Conservation (phyloP, 371 early-diverging fungal genomes). For the Apophysomyces elegans region DNA sequence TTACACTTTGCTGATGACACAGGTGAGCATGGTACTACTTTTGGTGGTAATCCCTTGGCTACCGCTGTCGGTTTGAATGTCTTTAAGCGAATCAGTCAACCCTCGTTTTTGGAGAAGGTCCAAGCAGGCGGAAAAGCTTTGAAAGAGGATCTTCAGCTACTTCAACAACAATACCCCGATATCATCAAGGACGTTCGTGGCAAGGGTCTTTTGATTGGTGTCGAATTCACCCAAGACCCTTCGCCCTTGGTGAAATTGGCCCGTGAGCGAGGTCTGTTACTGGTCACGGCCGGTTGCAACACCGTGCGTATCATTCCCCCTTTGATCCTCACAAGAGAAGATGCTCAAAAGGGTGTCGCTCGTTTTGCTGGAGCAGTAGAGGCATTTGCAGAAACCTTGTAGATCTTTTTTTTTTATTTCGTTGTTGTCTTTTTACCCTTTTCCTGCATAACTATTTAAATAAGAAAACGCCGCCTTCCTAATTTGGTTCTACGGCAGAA, state of each 20-base stretch:
- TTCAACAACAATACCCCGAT: slow-evolving; percentile 54
- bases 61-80: slow-evolving; percentile 76
- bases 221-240: slow-evolving; percentile 72
- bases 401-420: background rate
- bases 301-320: slow-evolving; percentile 92
- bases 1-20: background rate
- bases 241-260: slow-evolving; percentile 73
- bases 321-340: slow-evolving; percentile 69
- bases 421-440: background rate
- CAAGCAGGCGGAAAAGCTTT: slow-evolving; percentile 62
- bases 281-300: slow-evolving; percentile 89
- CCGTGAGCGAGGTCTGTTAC: slow-evolving; percentile 81
- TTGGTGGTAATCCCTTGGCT: slow-evolving; percentile 94
- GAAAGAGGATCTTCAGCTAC: slow-evolving; percentile 47
- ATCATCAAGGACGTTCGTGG: slow-evolving; percentile 83
- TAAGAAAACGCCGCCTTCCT: too few species aligned
- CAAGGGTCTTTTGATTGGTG: slow-evolving; percentile 83
- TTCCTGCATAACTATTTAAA: too few species aligned
- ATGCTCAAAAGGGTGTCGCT: slow-evolving; percentile 67
- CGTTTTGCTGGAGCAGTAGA: slow-evolving; percentile 68
- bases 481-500: too few species aligned
- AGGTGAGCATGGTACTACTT: slow-evolving; percentile 97
- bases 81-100: slow-evolving; percentile 66
- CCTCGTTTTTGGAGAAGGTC: slow-evolving; percentile 74
- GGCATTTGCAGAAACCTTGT: slow-evolving; percentile 40